Base-by-base conservation (phyloP, 306 rosid genomes). In the Quercus gilva region DNA sequence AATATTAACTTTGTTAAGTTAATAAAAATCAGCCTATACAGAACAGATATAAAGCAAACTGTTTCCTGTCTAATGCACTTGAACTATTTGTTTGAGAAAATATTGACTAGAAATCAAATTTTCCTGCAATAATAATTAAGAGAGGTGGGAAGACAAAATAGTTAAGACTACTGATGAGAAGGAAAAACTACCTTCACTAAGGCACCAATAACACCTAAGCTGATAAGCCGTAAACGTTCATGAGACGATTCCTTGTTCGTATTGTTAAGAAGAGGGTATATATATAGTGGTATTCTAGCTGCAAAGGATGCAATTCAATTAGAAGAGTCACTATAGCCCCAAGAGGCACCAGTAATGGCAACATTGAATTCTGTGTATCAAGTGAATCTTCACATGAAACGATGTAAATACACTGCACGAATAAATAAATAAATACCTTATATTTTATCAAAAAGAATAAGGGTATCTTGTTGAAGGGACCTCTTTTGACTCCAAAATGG, bases 131-230 rank as follows among this genome's bases (percentile, higher is more conserved):
- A 31, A 1, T 58, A 64, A 41, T 31, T 14, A 4, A 55, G 71
- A 3, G 20, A 26, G 11, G 37, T 17, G 15, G 21, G 23, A 19
- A 67, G 23, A 67, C 4, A 67, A 15, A 19, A 7, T 63, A 15
- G 10, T 26, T 26, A 63, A 35, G 41, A 67, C 72, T 33, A 67
- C 49, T 8, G 43, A 77, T 17, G 41, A 33, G 69, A 69, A 74
- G 43, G 14, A 71, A 71, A 37, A 41, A 33, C 58, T 87, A 82
- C 90, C 90, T 87, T 87, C 49, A 56, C 73, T 23, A 87, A 71
- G 76, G 91, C 79, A 61, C 87, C 87, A 68, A 88, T 67, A 37
- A 85, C 89, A 51, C 85, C 87, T 69, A 88, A 85, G 87, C 84
- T 80, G 5, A 76, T 78, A 43, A 85, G 73, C 76, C 91, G 83